Conservation (phyloP, 805 yeast species). For the Kazachstania viticola region DNA sequence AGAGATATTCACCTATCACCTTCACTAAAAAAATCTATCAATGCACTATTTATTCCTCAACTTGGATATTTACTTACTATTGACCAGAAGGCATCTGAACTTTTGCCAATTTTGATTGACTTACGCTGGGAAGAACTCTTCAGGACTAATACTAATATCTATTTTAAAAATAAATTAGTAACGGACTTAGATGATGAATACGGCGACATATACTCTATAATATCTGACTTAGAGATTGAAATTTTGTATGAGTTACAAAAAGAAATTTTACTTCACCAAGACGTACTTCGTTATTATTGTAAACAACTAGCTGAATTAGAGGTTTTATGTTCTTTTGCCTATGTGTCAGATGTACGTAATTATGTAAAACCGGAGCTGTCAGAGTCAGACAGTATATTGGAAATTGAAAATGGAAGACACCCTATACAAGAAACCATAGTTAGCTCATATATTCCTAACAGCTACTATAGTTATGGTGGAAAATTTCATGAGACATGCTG, state of each 20-base stretch:
- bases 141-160: conserved; percentile 27
- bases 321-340: conserved; percentile 28
- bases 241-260: conserved; percentile 25
- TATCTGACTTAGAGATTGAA: conserved; percentile 34
- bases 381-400: conserved; percentile 16
- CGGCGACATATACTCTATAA: conserved; percentile 33
- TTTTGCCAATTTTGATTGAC: conserved; percentile 1
- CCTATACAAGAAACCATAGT: conserved; percentile 34
- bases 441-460: conserved; percentile 34
- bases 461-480: conserved; percentile 23
- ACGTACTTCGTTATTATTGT: conserved; percentile 11
- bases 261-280: conserved; percentile 8
- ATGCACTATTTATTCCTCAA: conserved; percentile 35
- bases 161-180: conserved; percentile 28
- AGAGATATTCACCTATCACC: not conserved
- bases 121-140: conserved; percentile 29
- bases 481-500: conserved; percentile 3
- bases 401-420: conserved; percentile 35
- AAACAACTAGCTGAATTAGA: conserved; percentile 28
- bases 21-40: conserved; percentile 6
- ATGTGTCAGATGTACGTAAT: conserved; percentile 16
- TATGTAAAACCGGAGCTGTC: conserved; percentile 27
- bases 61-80: conserved; percentile 32
- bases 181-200: conserved; percentile 26
- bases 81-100: conserved; percentile 5